Conservation (phyloP, 2,329 filamentous ascomycete genomes). For the Cryoendolithus antarcticus region DNA sequence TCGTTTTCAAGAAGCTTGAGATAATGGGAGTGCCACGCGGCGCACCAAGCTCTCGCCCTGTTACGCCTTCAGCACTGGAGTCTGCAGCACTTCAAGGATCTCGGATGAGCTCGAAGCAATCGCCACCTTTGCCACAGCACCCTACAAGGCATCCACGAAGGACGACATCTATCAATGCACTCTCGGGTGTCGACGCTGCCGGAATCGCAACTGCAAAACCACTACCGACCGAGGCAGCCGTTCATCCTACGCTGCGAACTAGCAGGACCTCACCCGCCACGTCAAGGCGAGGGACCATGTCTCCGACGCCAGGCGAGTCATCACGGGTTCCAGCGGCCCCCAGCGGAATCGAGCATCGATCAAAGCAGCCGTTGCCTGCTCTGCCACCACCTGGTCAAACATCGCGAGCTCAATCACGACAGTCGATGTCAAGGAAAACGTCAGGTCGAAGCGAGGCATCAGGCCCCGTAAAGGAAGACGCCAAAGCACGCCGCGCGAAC, state of each 20-base stretch:
- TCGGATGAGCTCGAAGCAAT: not conserved
- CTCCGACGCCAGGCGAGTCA: no score
- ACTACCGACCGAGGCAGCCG: no score
- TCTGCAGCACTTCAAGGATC: not conserved
- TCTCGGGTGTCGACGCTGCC: not conserved
- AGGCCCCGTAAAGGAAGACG: no score
- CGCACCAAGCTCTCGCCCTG: constrained; percentile 8
- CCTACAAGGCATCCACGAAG: not conserved
- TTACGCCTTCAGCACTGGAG: constrained; percentile 1
- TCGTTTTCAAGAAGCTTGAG: constrained; percentile 21
- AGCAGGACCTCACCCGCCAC: no score
- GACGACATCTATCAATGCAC: not conserved
- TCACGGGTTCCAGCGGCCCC: no score
- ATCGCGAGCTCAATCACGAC: no score
- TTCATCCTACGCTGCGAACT: no score
- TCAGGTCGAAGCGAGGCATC: no score
- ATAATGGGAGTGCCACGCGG: constrained; percentile 4
- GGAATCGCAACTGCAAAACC: not conserved
- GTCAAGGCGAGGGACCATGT: no score
- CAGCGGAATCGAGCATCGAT: constrained; percentile 1
- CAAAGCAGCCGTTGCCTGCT: constrained; percentile 5
- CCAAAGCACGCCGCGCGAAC: no score
- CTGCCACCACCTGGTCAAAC: not conserved
- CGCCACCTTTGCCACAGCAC: not conserved
- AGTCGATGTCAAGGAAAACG: no score